A percentile compares a stretch with the other conserved stretches of the same genome.
phyloP scores from a whole-genome alignment of 768 basidiomycete genomes.

The Suillus decipiens region DNA sequence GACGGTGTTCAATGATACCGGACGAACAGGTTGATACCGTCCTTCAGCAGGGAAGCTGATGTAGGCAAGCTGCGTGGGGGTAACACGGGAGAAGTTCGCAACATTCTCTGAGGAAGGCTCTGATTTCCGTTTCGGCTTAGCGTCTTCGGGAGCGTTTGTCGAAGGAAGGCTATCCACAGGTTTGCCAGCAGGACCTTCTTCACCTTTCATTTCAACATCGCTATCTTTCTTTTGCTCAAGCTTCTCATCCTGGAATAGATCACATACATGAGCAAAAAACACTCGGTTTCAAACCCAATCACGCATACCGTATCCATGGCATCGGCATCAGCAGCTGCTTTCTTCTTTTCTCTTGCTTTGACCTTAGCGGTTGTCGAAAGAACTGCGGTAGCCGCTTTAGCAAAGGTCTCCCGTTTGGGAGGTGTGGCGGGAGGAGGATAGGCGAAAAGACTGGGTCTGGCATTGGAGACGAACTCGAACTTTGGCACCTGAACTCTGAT shows the following conservation, averaged over 20 bases:
- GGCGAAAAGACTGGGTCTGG: conserved; percentile 87
- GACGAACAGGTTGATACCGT: conserved; percentile 88
- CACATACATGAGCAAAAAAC: conserved; percentile 19
- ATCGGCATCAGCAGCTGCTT: conserved; percentile 80
- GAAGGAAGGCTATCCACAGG: conserved; percentile 59
- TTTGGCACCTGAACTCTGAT: conserved; percentile 71
- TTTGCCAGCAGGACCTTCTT: conserved; percentile 45
- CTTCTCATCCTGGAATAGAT: conserved; percentile 50
- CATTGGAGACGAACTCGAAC: conserved; percentile 90
- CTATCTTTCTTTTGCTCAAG: conserved; percentile 53
- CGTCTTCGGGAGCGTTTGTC: conserved; percentile 50
- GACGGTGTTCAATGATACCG: conserved; percentile 54
- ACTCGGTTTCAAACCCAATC: not conserved
- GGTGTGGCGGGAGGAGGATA: conserved; percentile 87
- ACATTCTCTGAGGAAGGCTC: conserved; percentile 79
- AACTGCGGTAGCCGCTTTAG: conserved; percentile 93
- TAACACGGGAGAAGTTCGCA: conserved; percentile 90
- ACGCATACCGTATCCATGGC: conserved; percentile 77
- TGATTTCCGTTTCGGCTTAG: conserved; percentile 54
- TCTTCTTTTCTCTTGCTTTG: conserved; percentile 92
- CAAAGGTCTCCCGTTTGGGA: conserved; percentile 88
- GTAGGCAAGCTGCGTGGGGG: conserved; percentile 83
- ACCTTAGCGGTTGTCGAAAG: conserved; percentile 96
- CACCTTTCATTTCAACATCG: conserved; percentile 83
- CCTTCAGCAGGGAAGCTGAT: conserved; percentile 78